Evolutionary conservation across 768 basidiomycete genomes (phyloP), one percentile per base, ranked within the genome.

Genomic region (Serendipita indica): DNA sequence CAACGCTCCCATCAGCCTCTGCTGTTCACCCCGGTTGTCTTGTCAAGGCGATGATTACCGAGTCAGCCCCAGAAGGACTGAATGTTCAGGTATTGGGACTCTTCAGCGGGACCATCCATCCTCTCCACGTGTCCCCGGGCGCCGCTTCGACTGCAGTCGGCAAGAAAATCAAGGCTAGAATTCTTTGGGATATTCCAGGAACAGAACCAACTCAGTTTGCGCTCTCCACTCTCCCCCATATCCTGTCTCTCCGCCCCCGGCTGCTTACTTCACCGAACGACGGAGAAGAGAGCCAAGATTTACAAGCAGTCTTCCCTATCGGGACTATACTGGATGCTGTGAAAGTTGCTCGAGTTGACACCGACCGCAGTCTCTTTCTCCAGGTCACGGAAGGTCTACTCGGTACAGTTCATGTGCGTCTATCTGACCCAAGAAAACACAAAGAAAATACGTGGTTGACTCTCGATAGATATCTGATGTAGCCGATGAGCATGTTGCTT

Each of bases 61-160:
- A 81, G 18, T 76, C 86, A 20, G 74, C 81, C 39, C 73, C 83
- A 14, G 75, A 71, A 25, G 96, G 96, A 16, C 72, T 97, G 33
- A 88, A 87, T 67, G 72, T 98, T 30, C 93, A 94, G 70, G 74
- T 97, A 16, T 77, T 93, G 25, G 92, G 90, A 0, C 93, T 86
- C 69, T 98, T 91, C 70, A 84, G 89, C 34, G 94, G 91, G 32
- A 94, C 90, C 0, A 75, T 87, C 25, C 92, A 96, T 66, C 75
- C 80, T 33, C 78, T 84, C 60, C 94, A 98, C 70, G 71, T 94
- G 13, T 76, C 68, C 20, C 72, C 72, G 12, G 74, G 75, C 22
- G 69, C 70, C 54, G 58, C 68, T n/a, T 67, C 67, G 28, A 64
- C 64, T 16, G 60, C 57, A 35, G 74, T 67, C 68, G 84, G 2